Conservation (phyloP, 2,329 filamentous ascomycete species). For the Myriosclerotinia duriaeana region DNA sequence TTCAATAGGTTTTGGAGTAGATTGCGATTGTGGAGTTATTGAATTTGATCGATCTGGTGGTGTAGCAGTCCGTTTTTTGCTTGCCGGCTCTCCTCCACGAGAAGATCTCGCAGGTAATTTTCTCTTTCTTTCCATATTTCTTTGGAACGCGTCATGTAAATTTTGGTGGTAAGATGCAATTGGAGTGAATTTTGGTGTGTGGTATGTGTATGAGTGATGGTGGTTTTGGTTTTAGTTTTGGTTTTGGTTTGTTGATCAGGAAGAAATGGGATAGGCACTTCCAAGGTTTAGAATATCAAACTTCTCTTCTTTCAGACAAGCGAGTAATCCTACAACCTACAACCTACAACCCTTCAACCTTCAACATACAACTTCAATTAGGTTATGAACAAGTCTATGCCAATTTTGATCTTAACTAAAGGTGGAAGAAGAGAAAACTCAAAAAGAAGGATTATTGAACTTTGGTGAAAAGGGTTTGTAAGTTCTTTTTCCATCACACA, state of each 20-base stretch:
- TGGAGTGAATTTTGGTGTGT: neutral
- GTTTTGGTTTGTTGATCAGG: neutral
- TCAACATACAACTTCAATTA: constrained; percentile 2
- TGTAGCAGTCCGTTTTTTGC: constrained; percentile 59
- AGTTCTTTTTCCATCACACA: too few relatives aligned
- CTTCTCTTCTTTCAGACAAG: too few relatives aligned
- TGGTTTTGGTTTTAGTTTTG: too few relatives aligned
- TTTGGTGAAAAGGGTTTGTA: too few relatives aligned
- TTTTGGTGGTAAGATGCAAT: constrained; percentile 4
- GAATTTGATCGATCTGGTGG: constrained; percentile 52
- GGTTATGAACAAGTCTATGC: neutral
- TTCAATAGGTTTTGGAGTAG: constrained; percentile 30
- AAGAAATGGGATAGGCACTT: too few relatives aligned
- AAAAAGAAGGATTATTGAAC: too few relatives aligned
- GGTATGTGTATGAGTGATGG: too few relatives aligned
- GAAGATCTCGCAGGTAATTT: constrained; percentile 64
- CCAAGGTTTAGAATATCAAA: too few relatives aligned
- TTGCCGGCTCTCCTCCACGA: constrained; percentile 54
- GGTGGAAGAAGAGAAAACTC: too few relatives aligned
- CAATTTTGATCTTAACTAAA: neutral
- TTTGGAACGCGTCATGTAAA: neutral
- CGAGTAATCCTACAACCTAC: too few relatives aligned
- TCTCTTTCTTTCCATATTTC: constrained; percentile 63
- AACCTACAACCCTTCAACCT: too few relatives aligned
- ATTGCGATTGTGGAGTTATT: constrained; percentile 40